Conservation (phyloP, 169 alveolate genomes). For the Eimeria sp. region DNA sequence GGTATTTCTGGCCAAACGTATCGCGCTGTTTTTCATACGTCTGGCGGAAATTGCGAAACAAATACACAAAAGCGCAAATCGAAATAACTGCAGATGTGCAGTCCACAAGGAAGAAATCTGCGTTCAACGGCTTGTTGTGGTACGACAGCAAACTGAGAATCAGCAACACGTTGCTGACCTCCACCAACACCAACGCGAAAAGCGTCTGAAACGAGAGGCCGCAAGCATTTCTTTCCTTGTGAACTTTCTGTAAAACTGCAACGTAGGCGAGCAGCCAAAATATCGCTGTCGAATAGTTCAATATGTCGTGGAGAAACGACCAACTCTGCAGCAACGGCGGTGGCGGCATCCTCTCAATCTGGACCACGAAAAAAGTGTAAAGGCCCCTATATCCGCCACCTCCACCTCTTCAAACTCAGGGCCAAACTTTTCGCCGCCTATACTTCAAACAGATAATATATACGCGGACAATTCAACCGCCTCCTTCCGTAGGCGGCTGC, state of each 20-base stretch:
- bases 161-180: slow-evolving; percentile 85
- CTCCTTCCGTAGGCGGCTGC: not conserved
- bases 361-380: not conserved
- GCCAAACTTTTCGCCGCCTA: not conserved
- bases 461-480: not conserved
- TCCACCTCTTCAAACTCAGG: not conserved
- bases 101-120: slow-evolving; percentile 86
- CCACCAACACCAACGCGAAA: slow-evolving; percentile 85
- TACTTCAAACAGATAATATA: not conserved
- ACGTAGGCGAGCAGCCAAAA: slow-evolving; percentile 87
- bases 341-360: not conserved
- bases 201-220: slow-evolving; percentile 87
- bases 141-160: slow-evolving; percentile 64
- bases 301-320: slow-evolving; percentile 82
- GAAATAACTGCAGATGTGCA: slow-evolving; percentile 85
- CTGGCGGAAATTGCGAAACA: slow-evolving; percentile 65
- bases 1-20: slow-evolving; percentile 84
- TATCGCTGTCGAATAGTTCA: slow-evolving; percentile 85
- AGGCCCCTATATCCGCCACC: not conserved
- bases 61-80: slow-evolving; percentile 68
- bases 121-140: slow-evolving; percentile 74
- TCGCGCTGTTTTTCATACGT: slow-evolving; percentile 86
- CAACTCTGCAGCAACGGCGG: slow-evolving; percentile 61
- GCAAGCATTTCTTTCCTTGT: slow-evolving; percentile 80
- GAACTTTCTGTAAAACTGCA: slow-evolving; percentile 81